Base-by-base conservation (phyloP, 2,329 filamentous ascomycete species). In the Rutstroemia sp. region DNA sequence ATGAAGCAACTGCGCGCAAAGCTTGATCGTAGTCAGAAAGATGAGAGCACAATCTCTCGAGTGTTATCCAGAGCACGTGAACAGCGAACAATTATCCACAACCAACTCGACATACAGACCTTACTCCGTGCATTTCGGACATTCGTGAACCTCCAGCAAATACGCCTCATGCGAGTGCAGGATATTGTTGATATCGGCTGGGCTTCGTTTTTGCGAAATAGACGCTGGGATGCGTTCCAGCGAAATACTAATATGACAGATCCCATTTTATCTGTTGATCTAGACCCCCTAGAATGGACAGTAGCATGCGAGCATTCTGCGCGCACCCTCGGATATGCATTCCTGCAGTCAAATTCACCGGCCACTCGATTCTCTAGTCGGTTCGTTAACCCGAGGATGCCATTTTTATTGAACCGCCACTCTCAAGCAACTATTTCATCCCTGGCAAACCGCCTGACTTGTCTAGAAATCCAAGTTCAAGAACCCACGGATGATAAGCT, bases 81-180 rank as follows among this genome's bases (percentile, higher is more conserved):
- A 21, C 67, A 69, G 51, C 61, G 52, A 41, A 39, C 48, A 25
- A 65, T 69, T 21, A 59, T 65, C 23, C 45, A 60, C 8, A 51
- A 60, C 17, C 41, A 46, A 30, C 55, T 60, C 2, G 67, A 69
- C 58, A 25, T 56, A 19, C 30, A 57, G 25, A 56, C 21, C n/a
- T 51, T 70, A 17, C 30, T 60, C 8, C 45, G 37, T 21, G 67
- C 67, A 8, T 51, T 70, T 8, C 53, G 50, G 14, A 77, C 78
- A 1, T 87, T 87, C 64, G 78, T 75, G 2, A 76, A 76, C 27
- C 74, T 88, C 10, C 80, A 85, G 63, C 79, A 86, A 64, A 76
- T 87, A 51, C 82, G 86, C 59, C 76, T 88, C 14, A 75, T 87
- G 25, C 78, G 81, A 5, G 71, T 86, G 12, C 78, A 82, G 60